phyloP scores from a whole-genome alignment of 495 filamentous ascomycete species.

The Aspergillus cristatus region DNA sequence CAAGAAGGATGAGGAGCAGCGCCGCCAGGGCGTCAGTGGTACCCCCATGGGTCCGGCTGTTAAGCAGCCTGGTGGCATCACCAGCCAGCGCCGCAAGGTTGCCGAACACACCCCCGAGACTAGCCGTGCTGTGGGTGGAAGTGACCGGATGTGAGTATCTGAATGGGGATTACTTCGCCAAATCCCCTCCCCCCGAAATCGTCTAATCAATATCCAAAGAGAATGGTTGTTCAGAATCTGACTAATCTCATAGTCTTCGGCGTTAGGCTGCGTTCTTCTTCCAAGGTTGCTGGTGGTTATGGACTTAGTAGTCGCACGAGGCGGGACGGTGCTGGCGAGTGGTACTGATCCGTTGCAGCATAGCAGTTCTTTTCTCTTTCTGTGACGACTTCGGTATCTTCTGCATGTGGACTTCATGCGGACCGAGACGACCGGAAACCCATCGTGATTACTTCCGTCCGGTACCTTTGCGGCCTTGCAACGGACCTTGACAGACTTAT shows the following conservation, averaged over 20 bases:
- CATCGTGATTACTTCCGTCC: slow-evolving; percentile 18
- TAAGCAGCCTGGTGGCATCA: slow-evolving; percentile 58
- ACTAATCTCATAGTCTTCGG: slow-evolving; percentile 84
- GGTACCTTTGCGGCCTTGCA: slow-evolving; percentile 24
- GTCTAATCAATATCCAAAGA: too few species aligned
- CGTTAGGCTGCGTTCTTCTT: slow-evolving; percentile 93
- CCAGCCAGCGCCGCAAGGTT: slow-evolving; percentile 77
- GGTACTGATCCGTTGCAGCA: slow-evolving; percentile 47
- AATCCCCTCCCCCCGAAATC: slow-evolving; percentile 58
- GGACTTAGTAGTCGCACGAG: slow-evolving; percentile 65
- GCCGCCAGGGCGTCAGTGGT: slow-evolving; percentile 50
- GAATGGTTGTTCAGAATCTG: too few species aligned
- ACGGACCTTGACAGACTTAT: slow-evolving; percentile 34
- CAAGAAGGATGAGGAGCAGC: slow-evolving; percentile 64
- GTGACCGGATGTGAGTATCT: slow-evolving; percentile 98
- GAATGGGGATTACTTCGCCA: too few species aligned
- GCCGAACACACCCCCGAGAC: slow-evolving; percentile 75
- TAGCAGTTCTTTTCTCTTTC: slow-evolving; percentile 18
- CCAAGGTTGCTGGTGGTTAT: slow-evolving; percentile 69
- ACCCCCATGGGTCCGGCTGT: slow-evolving; percentile 45
- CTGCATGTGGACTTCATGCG: slow-evolving; percentile 22
- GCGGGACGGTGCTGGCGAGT: slow-evolving; percentile 59
- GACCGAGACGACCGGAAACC: slow-evolving; percentile 25
- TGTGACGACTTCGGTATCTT: slow-evolving; percentile 12
- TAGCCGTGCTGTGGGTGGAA: slow-evolving; percentile 81